Percentiles rank a stretch among this genome's conserved stretches.
These are phyloP conservation scores for Exserohilum turcica DNA, from an alignment of 2,329 filamentous ascomycete genomes.

Conservation along the genomic window DNA sequence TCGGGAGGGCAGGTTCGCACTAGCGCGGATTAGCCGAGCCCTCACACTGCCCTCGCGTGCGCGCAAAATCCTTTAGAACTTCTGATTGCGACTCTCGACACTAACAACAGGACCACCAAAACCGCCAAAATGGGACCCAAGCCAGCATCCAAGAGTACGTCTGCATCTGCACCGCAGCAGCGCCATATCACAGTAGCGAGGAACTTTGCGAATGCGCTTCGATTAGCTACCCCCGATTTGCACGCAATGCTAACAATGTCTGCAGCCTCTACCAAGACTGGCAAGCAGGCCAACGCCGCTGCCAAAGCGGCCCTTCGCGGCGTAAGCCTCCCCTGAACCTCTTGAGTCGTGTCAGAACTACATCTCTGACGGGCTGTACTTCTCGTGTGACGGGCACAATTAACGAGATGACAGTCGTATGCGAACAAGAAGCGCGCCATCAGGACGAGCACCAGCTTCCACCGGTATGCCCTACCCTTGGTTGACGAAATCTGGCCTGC, in stretches of 20 bases:
- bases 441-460: conserved; percentile 90
- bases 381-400: conserved; percentile 46
- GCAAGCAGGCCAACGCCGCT: conserved; percentile 81
- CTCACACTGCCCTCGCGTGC: conserved; percentile 16
- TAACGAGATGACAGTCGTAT: conserved; percentile 62
- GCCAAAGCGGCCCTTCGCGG: conserved; percentile 96
- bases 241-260: conserved; percentile 32
- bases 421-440: conserved; percentile 92
- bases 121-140: conserved; percentile 50
- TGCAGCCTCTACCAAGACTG: conserved; percentile 65
- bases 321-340: conserved; percentile 65
- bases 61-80: conserved; percentile 20
- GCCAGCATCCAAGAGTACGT: conserved; percentile 46
- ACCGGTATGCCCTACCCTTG: conserved; percentile 58
- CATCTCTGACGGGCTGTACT: conserved; percentile 59
- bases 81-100: conserved; percentile 36
- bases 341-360: conserved; percentile 56
- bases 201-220: conserved; percentile 30
- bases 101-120: conserved; percentile 43
- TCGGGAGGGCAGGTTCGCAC: conserved; percentile 11
- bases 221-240: conserved; percentile 18
- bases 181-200: conserved; percentile 19
- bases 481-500: neutral
- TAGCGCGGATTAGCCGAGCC: conserved; percentile 16
- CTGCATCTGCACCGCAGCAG: conserved; percentile 11